A percentile compares a stretch with the other conserved stretches of the same genome.
phyloP scores from a whole-genome alignment of 1,284 basidiomycete species.

The Trichosporon sp. region DNA sequence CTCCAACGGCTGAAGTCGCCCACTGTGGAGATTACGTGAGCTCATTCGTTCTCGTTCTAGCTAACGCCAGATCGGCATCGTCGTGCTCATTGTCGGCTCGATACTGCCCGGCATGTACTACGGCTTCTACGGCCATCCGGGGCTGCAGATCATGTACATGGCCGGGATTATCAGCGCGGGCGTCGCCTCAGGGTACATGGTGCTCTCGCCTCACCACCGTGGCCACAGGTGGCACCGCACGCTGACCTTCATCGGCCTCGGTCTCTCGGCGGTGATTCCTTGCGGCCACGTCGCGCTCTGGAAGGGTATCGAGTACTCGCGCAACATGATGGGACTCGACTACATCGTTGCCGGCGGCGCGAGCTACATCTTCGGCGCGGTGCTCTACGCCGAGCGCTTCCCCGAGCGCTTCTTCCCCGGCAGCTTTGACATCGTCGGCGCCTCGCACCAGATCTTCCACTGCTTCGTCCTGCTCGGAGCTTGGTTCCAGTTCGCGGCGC shows the following conservation, averaged over 20 bases:
- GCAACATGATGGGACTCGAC: slow-evolving; percentile 67
- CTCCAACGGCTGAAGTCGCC: slow-evolving; percentile 60
- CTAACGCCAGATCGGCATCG: slow-evolving; percentile 60
- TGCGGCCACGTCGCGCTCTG: slow-evolving; percentile 67
- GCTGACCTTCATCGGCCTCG: slow-evolving; percentile 75
- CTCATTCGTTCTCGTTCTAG: not conserved
- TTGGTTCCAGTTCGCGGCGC: slow-evolving; percentile 67
- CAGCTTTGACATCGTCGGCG: slow-evolving; percentile 75
- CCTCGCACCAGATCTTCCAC: slow-evolving; percentile 84
- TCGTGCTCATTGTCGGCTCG: slow-evolving; percentile 69
- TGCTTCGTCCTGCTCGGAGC: slow-evolving; percentile 76
- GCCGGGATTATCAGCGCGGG: slow-evolving; percentile 55
- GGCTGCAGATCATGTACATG: slow-evolving; percentile 48
- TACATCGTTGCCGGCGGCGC: slow-evolving; percentile 70
- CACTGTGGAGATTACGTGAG: slow-evolving; percentile 57
- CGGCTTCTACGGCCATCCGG: slow-evolving; percentile 51
- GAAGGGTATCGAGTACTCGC: slow-evolving; percentile 64
- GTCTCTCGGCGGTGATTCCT: slow-evolving; percentile 72
- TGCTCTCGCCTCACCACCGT: slow-evolving; percentile 76
- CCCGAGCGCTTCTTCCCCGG: slow-evolving; percentile 79
- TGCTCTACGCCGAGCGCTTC: slow-evolving; percentile 78
- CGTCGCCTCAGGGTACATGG: slow-evolving; percentile 58
- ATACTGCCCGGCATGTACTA: slow-evolving; percentile 68
- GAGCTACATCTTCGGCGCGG: slow-evolving; percentile 71
- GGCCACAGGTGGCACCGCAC: slow-evolving; percentile 77